Base-by-base conservation (phyloP, 1,284 basidiomycete species). In the Takashimella tepidaria region DNA sequence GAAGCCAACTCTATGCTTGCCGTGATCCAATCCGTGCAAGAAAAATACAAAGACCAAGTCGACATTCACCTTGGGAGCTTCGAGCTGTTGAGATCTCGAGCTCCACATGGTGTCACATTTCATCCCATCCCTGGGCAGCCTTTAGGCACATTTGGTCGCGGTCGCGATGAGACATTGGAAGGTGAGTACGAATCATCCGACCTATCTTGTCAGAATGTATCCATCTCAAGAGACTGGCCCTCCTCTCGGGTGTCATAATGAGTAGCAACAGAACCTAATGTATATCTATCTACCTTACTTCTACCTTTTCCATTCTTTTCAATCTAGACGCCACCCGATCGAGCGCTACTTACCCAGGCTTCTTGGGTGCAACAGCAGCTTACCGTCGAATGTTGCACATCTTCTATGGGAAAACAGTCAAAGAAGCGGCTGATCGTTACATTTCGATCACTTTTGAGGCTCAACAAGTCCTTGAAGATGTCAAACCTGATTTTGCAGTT, bases 1-100 rank as follows among this genome's bases (percentile, higher is more conserved):
- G 59, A 62, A 40, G 50, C 57, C 47, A 62, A 62, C 40, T 50
- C 54, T 0, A 60, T 62, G 11, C 20, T 65, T 21, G 53, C 55
- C 10, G 52, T 55, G 16, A 62, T 65, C 5, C 20, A 51, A 5
- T 47, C 53, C 13, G 47, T 65, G 6, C 53, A 46, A 8, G 20
- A 44, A 26, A 16, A 51, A 8, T 51, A 63, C 46, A 45, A 41
- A 0, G 51, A 54, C 16, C 49, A 51, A 1, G 37, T 63, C 20
- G 60, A 66, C 1, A 45, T 63, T 11, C 60, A 63, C 46, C 41
- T 66, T 4, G 50, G 49, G 3, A 53, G 55, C 12, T 60, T 43
- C 31, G 55, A 55, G 25, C 5, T 22, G 4, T 41, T 61, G 5
- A 16, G 48, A 41, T n/a, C 21, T 2, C 49, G 57, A 23, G 26